Evolutionary conservation across 2,329 filamentous ascomycete species (phyloP).

Genomic region (Beauveria medogensis): DNA sequence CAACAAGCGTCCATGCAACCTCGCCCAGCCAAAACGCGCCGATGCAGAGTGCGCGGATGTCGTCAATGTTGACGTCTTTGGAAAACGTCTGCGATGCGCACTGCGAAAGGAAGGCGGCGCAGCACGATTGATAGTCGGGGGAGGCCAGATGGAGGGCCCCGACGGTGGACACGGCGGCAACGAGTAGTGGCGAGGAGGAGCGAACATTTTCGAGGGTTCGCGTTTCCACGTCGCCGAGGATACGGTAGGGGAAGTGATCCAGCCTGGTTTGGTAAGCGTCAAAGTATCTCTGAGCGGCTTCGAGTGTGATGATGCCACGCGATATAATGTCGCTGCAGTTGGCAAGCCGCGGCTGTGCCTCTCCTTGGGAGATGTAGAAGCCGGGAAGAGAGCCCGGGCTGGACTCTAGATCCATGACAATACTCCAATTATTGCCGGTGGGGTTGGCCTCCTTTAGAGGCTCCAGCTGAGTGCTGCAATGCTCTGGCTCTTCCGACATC

Average conservation of each 20-base stretch:
- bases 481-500: background rate
- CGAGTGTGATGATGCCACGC: conserved; percentile 8
- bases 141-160: conserved; percentile 12
- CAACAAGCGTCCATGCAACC: conserved; percentile 52
- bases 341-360: background rate
- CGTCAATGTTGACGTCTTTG: conserved; percentile 43
- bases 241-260: conserved; percentile 11
- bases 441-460: background rate
- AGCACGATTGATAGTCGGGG: conserved; percentile 5
- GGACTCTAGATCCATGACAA: conserved; percentile 9
- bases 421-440: conserved; percentile 9
- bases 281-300: conserved; percentile 7
- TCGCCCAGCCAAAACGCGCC: conserved; percentile 57
- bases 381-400: conserved; percentile 4
- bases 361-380: conserved; percentile 9
- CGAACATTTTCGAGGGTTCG: conserved; percentile 4
- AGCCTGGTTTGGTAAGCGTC: conserved; percentile 10
- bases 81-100: conserved; percentile 10
- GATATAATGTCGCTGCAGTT: conserved; percentile 7
- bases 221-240: conserved; percentile 7
- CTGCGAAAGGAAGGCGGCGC: conserved; percentile 10
- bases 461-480: background rate
- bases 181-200: conserved; percentile 9
- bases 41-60: conserved; percentile 51
- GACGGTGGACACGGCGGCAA: conserved; percentile 12